Evolutionary conservation across 106 monocot genomes (phyloP).

Genomic region (Amphibolis antarctica): DNA sequence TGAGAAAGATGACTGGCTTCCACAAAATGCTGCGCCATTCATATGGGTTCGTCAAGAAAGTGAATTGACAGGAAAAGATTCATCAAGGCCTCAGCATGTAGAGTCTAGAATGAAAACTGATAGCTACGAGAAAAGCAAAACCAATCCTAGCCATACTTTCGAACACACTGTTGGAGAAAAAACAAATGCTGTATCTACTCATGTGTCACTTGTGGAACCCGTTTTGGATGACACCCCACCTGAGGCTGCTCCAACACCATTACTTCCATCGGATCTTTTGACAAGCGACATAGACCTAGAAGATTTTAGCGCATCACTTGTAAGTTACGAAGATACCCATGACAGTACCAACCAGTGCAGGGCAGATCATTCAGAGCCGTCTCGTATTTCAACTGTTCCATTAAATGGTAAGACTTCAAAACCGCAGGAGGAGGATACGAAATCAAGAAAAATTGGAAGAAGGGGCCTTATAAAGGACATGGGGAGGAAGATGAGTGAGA

Average conservation of each 20-base stretch:
- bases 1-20: slow-evolving; percentile 90
- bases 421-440: slow-evolving; percentile 5
- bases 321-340: not conserved
- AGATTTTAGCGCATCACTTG: not conserved
- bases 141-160: not conserved
- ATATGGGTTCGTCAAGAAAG: slow-evolving; percentile 47
- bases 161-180: slow-evolving; percentile 17
- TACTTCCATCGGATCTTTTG: not conserved
- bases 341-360: not conserved
- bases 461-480: slow-evolving; percentile 65
- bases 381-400: not conserved
- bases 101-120: slow-evolving; percentile 20
- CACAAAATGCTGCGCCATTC: slow-evolving; percentile 60
- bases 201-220: not conserved
- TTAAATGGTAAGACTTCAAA: not conserved
- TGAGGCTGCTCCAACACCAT: not conserved
- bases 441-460: slow-evolving; percentile 34
- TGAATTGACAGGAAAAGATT: slow-evolving; percentile 18
- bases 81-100: slow-evolving; percentile 12
- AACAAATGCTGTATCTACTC: slow-evolving; percentile 15
- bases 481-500: slow-evolving; percentile 73
- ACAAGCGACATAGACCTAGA: not conserved
- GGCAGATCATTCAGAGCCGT: not conserved
- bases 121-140: slow-evolving; percentile 9
- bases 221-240: not conserved